Percentiles rank a stretch among this genome's conserved stretches.
phyloP scores from a whole-genome alignment of 2,329 filamentous ascomycete genomes.

The Verticillium nubilum region DNA sequence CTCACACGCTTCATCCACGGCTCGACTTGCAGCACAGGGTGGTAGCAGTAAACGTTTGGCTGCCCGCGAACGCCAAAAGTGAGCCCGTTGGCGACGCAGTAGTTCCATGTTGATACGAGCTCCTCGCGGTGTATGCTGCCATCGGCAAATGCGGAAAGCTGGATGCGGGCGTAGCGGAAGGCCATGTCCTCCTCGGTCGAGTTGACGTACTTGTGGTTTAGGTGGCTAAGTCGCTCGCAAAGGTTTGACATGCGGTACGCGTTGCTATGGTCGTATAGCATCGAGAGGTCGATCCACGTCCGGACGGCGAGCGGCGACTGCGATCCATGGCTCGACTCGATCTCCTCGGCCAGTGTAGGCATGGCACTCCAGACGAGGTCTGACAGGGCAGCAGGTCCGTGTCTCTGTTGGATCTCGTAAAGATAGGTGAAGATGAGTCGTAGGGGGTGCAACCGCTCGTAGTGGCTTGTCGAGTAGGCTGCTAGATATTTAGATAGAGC shows the following conservation, averaged over 20 bases:
- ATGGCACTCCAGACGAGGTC: conserved; percentile 36
- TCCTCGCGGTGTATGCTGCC: background rate
- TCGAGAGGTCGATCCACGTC: conserved; percentile 34
- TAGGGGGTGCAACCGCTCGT: conserved; percentile 35
- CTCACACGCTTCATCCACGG: conserved; percentile 39
- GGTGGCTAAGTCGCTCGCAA: conserved; percentile 27
- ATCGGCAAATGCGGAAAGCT: background rate
- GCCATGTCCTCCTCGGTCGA: conserved; percentile 27
- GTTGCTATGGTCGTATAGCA: conserved; percentile 32
- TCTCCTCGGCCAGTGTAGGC: conserved; percentile 35
- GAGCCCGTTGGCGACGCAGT: background rate
- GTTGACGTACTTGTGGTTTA: conserved; percentile 24
- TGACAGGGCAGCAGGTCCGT: conserved; percentile 34
- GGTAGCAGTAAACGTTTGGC: conserved; percentile 34
- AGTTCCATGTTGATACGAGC: conserved; percentile 19
- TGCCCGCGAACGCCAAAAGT: conserved; percentile 24
- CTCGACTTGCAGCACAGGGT: conserved; percentile 36
- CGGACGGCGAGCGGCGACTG: conserved; percentile 37
- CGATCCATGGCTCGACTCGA: conserved; percentile 37
- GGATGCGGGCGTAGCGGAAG: conserved; percentile 24
- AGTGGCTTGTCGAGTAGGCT: conserved; percentile 36
- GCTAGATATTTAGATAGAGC: conserved; percentile 39
- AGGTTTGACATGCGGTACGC: conserved; percentile 30
- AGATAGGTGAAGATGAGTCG: conserved; percentile 36
- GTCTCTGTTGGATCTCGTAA: conserved; percentile 40